Evolutionary conservation across 1,284 basidiomycete genomes (phyloP).

Genomic region (Cutaneotrichosporon curvatum): DNA sequence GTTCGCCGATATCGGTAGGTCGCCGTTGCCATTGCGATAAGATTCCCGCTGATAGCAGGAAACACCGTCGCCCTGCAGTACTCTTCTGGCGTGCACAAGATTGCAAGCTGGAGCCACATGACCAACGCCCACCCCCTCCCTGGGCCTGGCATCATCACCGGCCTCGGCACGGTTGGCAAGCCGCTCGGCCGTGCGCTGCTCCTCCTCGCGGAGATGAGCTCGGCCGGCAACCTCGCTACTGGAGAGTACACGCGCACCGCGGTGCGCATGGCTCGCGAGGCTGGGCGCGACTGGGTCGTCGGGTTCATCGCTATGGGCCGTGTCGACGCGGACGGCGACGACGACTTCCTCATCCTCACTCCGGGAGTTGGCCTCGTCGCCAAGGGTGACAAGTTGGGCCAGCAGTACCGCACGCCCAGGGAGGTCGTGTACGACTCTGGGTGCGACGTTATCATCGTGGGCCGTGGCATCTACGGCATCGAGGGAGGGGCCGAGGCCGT

Average conservation of each 20-base stretch:
- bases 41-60: slow-evolving; percentile 51
- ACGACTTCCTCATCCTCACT: slow-evolving; percentile 87
- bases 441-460: slow-evolving; percentile 98
- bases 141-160: slow-evolving; percentile 85
- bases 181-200: slow-evolving; percentile 80
- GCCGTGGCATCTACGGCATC: slow-evolving; percentile 81
- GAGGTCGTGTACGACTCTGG: slow-evolving; percentile 76
- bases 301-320: slow-evolving; percentile 89
- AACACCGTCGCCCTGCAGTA: slow-evolving; percentile 97
- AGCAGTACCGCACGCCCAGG: slow-evolving; percentile 89
- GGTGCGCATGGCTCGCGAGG: slow-evolving; percentile 71
- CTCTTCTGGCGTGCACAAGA: slow-evolving; percentile 84
- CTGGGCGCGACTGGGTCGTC: slow-evolving; percentile 76
- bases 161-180: slow-evolving; percentile 75
- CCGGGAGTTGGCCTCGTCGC: slow-evolving; percentile 85
- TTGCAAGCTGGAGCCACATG: slow-evolving; percentile 92
- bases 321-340: slow-evolving; percentile 58
- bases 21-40: not conserved
- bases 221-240: slow-evolving; percentile 74
- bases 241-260: slow-evolving; percentile 80
- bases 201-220: slow-evolving; percentile 95
- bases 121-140: slow-evolving; percentile 95
- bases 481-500: slow-evolving; percentile 57
- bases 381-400: slow-evolving; percentile 82
- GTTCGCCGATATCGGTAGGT: slow-evolving; percentile 94